These are phyloP conservation scores for Phlebiopsis gigantea DNA, from an alignment of 768 basidiomycete genomes.

Conservation along the genomic window DNA sequence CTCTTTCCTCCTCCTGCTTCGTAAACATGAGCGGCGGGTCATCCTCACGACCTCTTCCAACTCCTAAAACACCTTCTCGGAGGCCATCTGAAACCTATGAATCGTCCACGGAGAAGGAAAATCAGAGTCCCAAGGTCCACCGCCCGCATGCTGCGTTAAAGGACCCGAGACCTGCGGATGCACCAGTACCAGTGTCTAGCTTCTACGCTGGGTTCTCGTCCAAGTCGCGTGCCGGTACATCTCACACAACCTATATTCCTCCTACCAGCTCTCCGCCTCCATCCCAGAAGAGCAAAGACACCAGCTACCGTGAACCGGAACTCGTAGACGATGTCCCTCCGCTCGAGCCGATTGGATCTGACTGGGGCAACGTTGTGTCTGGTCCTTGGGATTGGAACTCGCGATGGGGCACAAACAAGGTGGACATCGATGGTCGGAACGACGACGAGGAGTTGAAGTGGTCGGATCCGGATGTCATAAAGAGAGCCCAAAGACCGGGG, in stretches of 20 bases:
- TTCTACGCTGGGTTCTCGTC: constrained; percentile 11
- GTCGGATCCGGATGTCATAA: constrained; percentile 55
- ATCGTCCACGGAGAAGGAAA: constrained; percentile 11
- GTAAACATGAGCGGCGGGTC: constrained; percentile 5
- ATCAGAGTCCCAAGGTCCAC: constrained; percentile 5
- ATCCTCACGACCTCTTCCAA: neutral
- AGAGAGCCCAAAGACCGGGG: constrained; percentile 50
- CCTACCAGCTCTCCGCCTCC: constrained; percentile 6
- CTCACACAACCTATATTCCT: constrained; percentile 8
- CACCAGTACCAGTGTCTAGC: neutral
- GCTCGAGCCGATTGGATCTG: constrained; percentile 1
- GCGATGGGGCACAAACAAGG: constrained; percentile 14
- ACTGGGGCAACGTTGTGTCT: neutral
- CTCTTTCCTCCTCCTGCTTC: neutral
- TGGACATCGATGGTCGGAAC: constrained; percentile 55
- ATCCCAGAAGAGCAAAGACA: constrained; percentile 2
- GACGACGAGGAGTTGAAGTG: constrained; percentile 58
- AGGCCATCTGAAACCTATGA: neutral
- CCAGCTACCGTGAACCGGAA: constrained; percentile 11
- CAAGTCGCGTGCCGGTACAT: constrained; percentile 8
- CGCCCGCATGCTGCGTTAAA: constrained; percentile 3
- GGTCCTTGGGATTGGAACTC: constrained; percentile 8
- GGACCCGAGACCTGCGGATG: neutral
- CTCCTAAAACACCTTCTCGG: neutral
- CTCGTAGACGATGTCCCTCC: constrained; percentile 11